A percentile compares a stretch with the other conserved stretches of the same genome.
Conservation (phyloP, 1,284 basidiomycete species). For the Papiliotrema flavescens region DNA sequence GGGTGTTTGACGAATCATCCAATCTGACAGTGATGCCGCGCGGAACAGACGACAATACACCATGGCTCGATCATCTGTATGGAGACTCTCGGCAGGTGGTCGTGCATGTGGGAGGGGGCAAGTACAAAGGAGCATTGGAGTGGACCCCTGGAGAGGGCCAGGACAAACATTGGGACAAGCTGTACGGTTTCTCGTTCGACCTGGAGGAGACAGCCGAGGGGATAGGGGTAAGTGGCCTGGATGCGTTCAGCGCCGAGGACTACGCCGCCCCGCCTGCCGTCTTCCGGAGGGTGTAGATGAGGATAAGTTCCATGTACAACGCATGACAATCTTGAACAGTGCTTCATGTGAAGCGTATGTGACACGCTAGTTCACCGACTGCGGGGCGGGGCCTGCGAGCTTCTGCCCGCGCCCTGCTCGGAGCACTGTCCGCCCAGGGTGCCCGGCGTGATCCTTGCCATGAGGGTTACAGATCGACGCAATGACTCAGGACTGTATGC, state of each 20-base stretch:
- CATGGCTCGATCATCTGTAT: slow-evolving; percentile 1
- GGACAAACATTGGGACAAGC: neutral
- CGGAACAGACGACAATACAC: neutral
- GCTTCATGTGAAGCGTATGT: too few species aligned
- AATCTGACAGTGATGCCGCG: neutral
- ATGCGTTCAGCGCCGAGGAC: neutral
- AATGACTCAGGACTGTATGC: too few species aligned
- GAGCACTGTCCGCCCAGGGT: too few species aligned
- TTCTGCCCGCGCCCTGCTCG: too few species aligned
- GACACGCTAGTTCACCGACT: too few species aligned
- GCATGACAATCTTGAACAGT: too few species aligned
- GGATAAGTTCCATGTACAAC: too few species aligned
- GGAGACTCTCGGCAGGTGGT: neutral
- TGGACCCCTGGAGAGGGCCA: slow-evolving; percentile 1
- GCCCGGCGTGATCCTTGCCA: too few species aligned
- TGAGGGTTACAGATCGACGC: too few species aligned
- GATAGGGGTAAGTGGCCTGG: neutral
- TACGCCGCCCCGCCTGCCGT: neutral
- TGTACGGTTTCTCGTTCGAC: neutral
- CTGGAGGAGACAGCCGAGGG: neutral
- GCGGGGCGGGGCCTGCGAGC: too few species aligned
- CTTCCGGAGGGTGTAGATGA: neutral
- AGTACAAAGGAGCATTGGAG: slow-evolving; percentile 1
- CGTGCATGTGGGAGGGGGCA: neutral
- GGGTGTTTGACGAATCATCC: neutral